Evolutionary conservation across 148 eudicot species (phyloP).

Genomic region (Pharnaceum exiguum): DNA sequence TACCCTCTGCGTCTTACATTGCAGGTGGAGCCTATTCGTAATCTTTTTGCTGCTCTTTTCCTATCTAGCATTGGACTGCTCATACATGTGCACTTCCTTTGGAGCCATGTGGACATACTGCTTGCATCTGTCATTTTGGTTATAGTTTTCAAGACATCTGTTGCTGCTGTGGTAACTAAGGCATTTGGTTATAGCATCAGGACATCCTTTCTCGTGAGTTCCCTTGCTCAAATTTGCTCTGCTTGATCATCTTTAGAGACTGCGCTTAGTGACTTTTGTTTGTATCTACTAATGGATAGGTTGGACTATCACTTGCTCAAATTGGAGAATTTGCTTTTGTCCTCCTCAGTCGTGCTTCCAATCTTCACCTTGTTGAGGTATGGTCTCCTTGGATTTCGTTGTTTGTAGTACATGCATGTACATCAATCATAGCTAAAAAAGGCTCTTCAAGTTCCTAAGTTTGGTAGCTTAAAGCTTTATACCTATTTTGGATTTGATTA

Average conservation of each 20-base stretch:
- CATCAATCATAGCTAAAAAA: no score
- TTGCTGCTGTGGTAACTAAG: conserved; percentile 67
- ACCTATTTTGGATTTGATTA: no score
- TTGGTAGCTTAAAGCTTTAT: no score
- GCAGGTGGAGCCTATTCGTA: conserved; percentile 98
- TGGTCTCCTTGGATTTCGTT: conserved; percentile 1
- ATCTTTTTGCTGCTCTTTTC: conserved; percentile 96
- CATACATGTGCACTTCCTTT: conserved; percentile 88
- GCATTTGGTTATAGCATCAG: conserved; percentile 76
- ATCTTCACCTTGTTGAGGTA: conserved; percentile 89
- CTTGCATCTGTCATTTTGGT: conserved; percentile 93
- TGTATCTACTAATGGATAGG: conserved; percentile 38
- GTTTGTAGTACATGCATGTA: not conserved
- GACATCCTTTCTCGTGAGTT: conserved; percentile 83
- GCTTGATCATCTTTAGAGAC: conserved; percentile 1
- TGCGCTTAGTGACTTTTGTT: conserved; percentile 12
- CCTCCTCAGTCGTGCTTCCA: conserved; percentile 90
- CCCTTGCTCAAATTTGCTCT: conserved; percentile 12
- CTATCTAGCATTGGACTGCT: conserved; percentile 99
- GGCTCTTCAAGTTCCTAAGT: no score
- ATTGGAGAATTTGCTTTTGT: conserved; percentile 99
- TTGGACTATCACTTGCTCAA: conserved; percentile 92
- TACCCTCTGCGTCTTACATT: conserved; percentile 9
- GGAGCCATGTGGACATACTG: conserved; percentile 96
- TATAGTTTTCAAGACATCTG: conserved; percentile 77